Percentiles rank a stretch among this genome's conserved stretches.
These are phyloP conservation scores for Vigna angularis DNA, from an alignment of 306 rosid species.

Conservation along the genomic window DNA sequence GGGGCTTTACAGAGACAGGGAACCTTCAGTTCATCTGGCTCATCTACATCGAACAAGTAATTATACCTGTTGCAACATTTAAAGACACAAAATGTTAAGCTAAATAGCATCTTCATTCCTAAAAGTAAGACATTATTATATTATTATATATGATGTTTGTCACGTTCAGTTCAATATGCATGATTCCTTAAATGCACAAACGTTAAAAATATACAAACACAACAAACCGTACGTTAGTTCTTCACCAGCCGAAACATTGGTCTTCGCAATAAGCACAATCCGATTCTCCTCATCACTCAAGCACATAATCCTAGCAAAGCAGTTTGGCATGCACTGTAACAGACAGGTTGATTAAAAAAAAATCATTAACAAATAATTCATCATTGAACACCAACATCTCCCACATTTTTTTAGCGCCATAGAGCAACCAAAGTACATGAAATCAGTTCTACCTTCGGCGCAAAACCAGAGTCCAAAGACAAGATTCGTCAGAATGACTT, in stretches of 20 bases:
- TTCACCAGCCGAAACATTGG: conserved; percentile 77
- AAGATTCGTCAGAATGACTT: conserved; percentile 48
- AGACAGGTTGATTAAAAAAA: conserved; percentile 35
- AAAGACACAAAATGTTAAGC: conserved; percentile 5
- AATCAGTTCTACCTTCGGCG: conserved; percentile 1
- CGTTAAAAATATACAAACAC: not conserved
- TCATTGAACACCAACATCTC: conserved; percentile 7
- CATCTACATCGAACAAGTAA: conserved; percentile 88
- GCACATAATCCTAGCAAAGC: conserved; percentile 89
- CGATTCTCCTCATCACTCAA: conserved; percentile 66
- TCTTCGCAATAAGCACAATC: conserved; percentile 87
- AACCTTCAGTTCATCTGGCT: conserved; percentile 73
- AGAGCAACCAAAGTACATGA: conserved; percentile 21
- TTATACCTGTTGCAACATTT: conserved; percentile 69
- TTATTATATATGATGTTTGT: conserved; percentile 3
- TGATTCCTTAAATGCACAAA: not conserved
- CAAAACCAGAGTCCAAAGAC: conserved; percentile 25
- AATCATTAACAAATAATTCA: not conserved
- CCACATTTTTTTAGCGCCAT: not conserved
- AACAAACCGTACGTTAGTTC: conserved; percentile 79
- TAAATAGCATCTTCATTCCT: conserved; percentile 18
- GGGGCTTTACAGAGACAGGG: conserved; percentile 83
- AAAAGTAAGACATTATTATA: not conserved
- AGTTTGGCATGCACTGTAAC: conserved; percentile 95
- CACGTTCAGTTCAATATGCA: conserved; percentile 20